Conservation (phyloP, 2,329 filamentous ascomycete genomes). For the Mycocentrospora acerina region DNA sequence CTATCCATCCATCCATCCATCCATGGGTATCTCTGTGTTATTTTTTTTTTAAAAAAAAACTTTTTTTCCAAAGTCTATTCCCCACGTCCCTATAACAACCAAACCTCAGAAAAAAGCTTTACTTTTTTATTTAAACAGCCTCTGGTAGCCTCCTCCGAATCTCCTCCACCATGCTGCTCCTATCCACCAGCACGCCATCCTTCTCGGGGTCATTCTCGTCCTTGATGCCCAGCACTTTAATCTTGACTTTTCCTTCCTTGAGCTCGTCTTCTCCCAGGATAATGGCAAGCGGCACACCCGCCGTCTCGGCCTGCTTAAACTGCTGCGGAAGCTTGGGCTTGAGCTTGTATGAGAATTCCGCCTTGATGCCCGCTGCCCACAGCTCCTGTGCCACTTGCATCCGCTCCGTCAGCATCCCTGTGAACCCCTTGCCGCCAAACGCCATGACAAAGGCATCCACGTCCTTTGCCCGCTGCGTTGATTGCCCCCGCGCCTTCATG, state of each 20-base stretch:
- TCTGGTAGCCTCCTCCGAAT: constrained; percentile 56
- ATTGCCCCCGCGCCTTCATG: constrained; percentile 73
- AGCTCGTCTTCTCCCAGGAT: constrained; percentile 92
- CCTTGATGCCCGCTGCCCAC: constrained; percentile 88
- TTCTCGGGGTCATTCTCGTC: constrained; percentile 85
- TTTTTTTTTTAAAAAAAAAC: constrained; percentile 6
- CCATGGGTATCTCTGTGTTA: constrained; percentile 19
- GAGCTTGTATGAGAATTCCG: constrained; percentile 85
- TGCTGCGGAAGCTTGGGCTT: constrained; percentile 87
- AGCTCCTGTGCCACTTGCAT: constrained; percentile 75
- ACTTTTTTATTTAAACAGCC: not conserved
- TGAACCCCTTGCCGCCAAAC: constrained; percentile 83
- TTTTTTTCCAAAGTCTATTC: constrained; percentile 8
- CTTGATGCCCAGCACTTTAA: constrained; percentile 78
- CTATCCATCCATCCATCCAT: no score
- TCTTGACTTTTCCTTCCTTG: constrained; percentile 76
- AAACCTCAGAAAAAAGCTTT: no score
- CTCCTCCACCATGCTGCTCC: constrained; percentile 64
- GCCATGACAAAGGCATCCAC: constrained; percentile 95
- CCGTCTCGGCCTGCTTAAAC: constrained; percentile 85
- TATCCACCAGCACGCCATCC: constrained; percentile 74
- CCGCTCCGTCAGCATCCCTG: constrained; percentile 76
- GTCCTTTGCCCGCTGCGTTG: constrained; percentile 66
- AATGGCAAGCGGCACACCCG: constrained; percentile 79
- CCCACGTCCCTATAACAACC: no score